Conservation (phyloP, 768 basidiomycete species). For the Suillus lakei region DNA sequence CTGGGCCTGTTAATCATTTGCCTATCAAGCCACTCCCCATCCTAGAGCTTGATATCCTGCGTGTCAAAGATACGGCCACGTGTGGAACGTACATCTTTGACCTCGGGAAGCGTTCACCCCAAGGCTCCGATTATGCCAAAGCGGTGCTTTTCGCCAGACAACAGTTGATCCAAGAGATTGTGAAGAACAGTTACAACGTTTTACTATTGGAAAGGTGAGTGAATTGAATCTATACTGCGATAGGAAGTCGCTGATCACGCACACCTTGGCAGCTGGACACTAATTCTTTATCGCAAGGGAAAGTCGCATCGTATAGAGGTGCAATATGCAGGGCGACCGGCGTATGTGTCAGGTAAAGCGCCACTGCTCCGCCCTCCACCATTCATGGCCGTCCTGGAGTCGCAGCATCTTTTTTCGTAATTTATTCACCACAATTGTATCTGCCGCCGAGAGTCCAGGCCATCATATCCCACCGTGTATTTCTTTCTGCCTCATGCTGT, state of each 20-base stretch:
- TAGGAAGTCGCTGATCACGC: constrained; percentile 6
- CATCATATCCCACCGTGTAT: constrained; percentile 28
- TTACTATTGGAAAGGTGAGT: constrained; percentile 70
- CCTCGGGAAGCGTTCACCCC: constrained; percentile 47
- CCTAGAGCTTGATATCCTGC: constrained; percentile 62
- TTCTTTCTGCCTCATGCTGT: constrained; percentile 37
- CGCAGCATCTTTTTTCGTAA: constrained; percentile 35
- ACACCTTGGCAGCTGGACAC: constrained; percentile 56
- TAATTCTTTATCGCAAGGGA: constrained; percentile 67
- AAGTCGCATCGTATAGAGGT: constrained; percentile 70
- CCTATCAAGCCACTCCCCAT: not conserved
- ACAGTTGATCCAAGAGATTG: constrained; percentile 61
- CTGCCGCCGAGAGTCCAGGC: constrained; percentile 11
- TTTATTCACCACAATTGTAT: constrained; percentile 33
- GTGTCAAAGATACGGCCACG: constrained; percentile 56
- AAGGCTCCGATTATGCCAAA: constrained; percentile 50
- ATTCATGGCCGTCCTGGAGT: constrained; percentile 67
- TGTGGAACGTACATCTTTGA: constrained; percentile 70
- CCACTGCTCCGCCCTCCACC: constrained; percentile 58
- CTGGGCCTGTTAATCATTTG: constrained; percentile 7
- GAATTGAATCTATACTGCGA: constrained; percentile 1
- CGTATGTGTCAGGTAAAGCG: constrained; percentile 54
- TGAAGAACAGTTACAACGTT: constrained; percentile 62
- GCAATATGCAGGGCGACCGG: constrained; percentile 71
- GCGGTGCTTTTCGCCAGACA: constrained; percentile 67